Base-by-base conservation (phyloP, 805 yeast species). In the Lipomyces japonicus region DNA sequence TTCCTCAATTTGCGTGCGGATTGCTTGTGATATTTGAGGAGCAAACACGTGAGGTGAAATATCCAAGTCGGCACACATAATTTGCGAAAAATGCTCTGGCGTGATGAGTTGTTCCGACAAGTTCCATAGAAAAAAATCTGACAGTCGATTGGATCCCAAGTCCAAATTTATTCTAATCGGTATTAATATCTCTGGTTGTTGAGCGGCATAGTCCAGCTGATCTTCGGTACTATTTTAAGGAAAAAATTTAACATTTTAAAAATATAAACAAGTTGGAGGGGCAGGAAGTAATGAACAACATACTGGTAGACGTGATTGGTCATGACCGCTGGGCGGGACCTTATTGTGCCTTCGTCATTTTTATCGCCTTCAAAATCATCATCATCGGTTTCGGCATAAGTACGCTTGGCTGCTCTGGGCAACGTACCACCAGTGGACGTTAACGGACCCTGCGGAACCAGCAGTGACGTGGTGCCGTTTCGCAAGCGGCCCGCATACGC, bases 1-100 rank as follows among this genome's bases (percentile, higher is more conserved):
- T 50, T 86, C 95, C 55, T 84, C 88, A 18, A 93, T 72, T 66
- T 90, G 97, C 46, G 86, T 82, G 50, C 76, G 78, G 50, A 93
- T 86, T 10, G 90, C 79, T 19, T 76, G 77, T 0, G 84, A 75
- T 32, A 93, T 81, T 59, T 84, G 87, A 47, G 81, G 74, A 6
- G 77, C 73, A 45, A 69, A 73, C 10, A 44, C 22, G 18, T 76
- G 72, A 24, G 71, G 75, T 3, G 95, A 86, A 34, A 93, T 76
- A 52, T 89, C 96, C 57, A 93, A 73, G 60, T 93, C 98, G 48
- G 79, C 78, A 61, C 95, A 82, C 61, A 90, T 77, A 24, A 87
- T 77, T 12, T 78, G 72, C 0, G 96, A 91, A 69, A 81, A 76
- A 50, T 81, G 78, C 52, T 81, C 86, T 1, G 95, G 95, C 1